phyloP scores from a whole-genome alignment of 805 yeast species.

The Wickerhamiella kurtzmanii region DNA sequence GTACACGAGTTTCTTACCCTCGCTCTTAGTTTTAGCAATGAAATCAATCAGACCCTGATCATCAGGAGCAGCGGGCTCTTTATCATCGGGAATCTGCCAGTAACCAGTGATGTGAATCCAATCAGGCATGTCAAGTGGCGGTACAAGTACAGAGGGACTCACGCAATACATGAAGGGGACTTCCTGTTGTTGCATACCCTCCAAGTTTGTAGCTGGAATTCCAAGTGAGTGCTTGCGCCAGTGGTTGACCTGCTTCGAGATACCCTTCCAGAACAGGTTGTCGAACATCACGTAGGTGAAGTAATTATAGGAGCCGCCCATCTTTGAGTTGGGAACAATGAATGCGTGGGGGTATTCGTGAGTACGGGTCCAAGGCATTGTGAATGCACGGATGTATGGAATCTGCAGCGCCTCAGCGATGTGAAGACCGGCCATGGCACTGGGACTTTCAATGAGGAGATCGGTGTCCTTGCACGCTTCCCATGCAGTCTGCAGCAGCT shows the following conservation, averaged over 20 bases:
- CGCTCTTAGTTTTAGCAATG: slow-evolving; percentile 44
- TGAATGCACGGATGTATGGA: slow-evolving; percentile 88
- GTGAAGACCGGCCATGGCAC: slow-evolving; percentile 91
- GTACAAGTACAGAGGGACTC: slow-evolving; percentile 79
- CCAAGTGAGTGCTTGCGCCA: slow-evolving; percentile 67
- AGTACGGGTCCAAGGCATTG: slow-evolving; percentile 98
- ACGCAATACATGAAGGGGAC: slow-evolving; percentile 84
- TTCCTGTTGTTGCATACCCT: slow-evolving; percentile 55
- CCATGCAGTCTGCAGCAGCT: slow-evolving; percentile 65
- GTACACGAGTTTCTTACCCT: slow-evolving; percentile 62
- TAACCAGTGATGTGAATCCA: slow-evolving; percentile 96
- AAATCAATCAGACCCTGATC: slow-evolving; percentile 46
- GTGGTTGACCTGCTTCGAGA: slow-evolving; percentile 67
- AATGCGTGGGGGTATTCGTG: slow-evolving; percentile 95
- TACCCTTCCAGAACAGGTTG: slow-evolving; percentile 87
- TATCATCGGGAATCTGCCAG: slow-evolving; percentile 65
- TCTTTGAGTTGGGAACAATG: slow-evolving; percentile 82
- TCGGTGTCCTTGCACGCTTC: slow-evolving; percentile 73
- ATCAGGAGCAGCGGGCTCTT: slow-evolving; percentile 38
- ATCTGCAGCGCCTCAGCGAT: slow-evolving; percentile 84
- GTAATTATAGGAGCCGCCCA: slow-evolving; percentile 87
- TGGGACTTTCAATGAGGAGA: slow-evolving; percentile 84
- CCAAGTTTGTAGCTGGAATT: slow-evolving; percentile 56
- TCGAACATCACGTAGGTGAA: slow-evolving; percentile 89
- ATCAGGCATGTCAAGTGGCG: slow-evolving; percentile 84